Evolutionary conservation across 768 basidiomycete genomes (phyloP).

Genomic region (Boletus subparvulus): DNA sequence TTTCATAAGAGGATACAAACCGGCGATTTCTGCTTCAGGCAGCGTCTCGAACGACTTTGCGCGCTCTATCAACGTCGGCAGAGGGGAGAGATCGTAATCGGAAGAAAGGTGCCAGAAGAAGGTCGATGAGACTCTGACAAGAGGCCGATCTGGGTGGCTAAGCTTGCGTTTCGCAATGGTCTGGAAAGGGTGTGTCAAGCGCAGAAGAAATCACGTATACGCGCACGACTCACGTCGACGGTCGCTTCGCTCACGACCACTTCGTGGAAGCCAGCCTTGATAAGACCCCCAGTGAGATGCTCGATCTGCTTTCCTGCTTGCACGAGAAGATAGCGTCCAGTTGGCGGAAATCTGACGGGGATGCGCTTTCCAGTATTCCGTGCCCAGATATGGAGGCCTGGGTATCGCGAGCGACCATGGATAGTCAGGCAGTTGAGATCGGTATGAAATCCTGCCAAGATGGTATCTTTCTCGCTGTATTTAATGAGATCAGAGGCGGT

Average conservation of each 20-base stretch:
- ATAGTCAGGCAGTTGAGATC: constrained; percentile 95
- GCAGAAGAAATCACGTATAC: not conserved
- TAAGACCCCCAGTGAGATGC: constrained; percentile 76
- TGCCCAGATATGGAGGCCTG: constrained; percentile 92
- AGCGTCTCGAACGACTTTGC: constrained; percentile 47
- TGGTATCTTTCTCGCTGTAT: constrained; percentile 76
- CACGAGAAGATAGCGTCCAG: constrained; percentile 79
- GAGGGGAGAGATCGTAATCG: constrained; percentile 72
- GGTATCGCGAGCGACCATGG: constrained; percentile 82
- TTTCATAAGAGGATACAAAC: constrained; percentile 68
- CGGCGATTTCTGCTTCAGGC: constrained; percentile 23
- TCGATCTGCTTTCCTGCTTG: constrained; percentile 97
- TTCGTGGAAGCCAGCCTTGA: constrained; percentile 94
- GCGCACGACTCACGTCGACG: constrained; percentile 48
- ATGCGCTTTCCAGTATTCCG: constrained; percentile 91
- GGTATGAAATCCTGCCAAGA: constrained; percentile 91
- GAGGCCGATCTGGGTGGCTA: constrained; percentile 70
- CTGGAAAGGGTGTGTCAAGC: constrained; percentile 34
- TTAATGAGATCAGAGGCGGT: constrained; percentile 88
- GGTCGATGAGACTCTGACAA: constrained; percentile 94
- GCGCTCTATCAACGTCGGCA: constrained; percentile 51
- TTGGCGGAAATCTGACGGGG: constrained; percentile 79
- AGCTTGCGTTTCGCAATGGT: constrained; percentile 59
- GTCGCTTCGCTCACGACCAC: constrained; percentile 88
- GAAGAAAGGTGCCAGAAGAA: constrained; percentile 96